Evolutionary conservation across 805 yeast species (phyloP).

Genomic region (Saccharomycopsis amapae): DNA sequence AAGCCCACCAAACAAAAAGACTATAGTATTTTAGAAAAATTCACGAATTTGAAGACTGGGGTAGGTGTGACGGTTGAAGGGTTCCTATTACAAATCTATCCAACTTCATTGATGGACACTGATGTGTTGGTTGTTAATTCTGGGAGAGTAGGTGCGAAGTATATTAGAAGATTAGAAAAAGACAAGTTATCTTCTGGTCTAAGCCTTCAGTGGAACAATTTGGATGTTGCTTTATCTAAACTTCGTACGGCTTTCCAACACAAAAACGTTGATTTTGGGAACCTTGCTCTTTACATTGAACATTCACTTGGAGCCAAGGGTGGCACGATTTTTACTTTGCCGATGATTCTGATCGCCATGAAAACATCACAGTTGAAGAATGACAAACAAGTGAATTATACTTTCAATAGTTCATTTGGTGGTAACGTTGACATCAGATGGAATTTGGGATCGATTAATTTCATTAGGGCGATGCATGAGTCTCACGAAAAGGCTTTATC

Average conservation of each 20-base stretch:
- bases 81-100: constrained; percentile 62
- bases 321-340: constrained; percentile 74
- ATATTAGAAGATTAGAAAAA: constrained; percentile 33
- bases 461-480: constrained; percentile 88
- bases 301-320: constrained; percentile 59
- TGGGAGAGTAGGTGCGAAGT: constrained; percentile 48
- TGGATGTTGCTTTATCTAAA: constrained; percentile 60
- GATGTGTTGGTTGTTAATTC: constrained; percentile 62
- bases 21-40: constrained; percentile 19
- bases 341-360: constrained; percentile 70
- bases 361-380: constrained; percentile 55
- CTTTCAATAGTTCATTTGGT: constrained; percentile 67
- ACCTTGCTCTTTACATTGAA: constrained; percentile 48
- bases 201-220: constrained; percentile 52
- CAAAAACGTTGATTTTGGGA: constrained; percentile 37
- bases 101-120: constrained; percentile 71
- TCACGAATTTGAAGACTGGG: constrained; percentile 48
- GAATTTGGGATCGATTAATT: constrained; percentile 89
- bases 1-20: constrained; percentile 3
- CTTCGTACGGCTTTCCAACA: constrained; percentile 46
- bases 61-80: constrained; percentile 54
- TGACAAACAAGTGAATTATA: constrained; percentile 53
- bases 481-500: constrained; percentile 70
- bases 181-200: constrained; percentile 39
- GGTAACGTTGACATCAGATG: constrained; percentile 88